phyloP scores from a whole-genome alignment of 768 basidiomycete genomes.

The Boletus eberwhitei region DNA sequence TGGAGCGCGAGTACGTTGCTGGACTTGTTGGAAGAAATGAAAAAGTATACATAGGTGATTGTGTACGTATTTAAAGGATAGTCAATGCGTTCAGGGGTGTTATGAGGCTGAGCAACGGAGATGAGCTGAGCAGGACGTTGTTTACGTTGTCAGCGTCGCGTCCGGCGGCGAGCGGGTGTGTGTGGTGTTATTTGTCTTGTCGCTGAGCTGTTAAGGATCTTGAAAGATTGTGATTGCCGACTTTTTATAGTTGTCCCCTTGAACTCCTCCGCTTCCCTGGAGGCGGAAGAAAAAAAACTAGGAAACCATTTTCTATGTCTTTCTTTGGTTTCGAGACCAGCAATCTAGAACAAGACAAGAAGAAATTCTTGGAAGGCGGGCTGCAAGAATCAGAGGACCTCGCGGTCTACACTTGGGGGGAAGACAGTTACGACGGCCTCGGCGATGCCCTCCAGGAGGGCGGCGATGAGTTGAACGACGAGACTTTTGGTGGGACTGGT shows the following conservation, averaged over 20 bases:
- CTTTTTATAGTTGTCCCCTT: constrained; percentile 6
- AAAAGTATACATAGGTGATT: constrained; percentile 13
- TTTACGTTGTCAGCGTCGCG: background rate
- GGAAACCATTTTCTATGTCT: constrained; percentile 49
- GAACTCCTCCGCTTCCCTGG: constrained; percentile 14
- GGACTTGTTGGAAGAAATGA: constrained; percentile 79
- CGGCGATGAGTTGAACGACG: constrained; percentile 92
- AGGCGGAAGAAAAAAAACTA: constrained; percentile 13
- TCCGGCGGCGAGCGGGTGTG: constrained; percentile 8
- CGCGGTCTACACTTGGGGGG: constrained; percentile 91
- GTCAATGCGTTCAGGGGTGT: background rate
- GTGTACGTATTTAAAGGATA: background rate
- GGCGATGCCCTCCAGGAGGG: constrained; percentile 86
- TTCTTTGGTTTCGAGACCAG: constrained; percentile 76
- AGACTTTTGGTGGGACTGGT: constrained; percentile 82
- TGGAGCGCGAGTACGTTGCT: constrained; percentile 94
- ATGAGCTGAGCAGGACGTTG: background rate
- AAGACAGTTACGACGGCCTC: constrained; percentile 85
- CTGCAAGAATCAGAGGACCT: constrained; percentile 71
- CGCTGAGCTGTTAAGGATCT: constrained; percentile 2
- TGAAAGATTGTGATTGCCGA: constrained; percentile 18
- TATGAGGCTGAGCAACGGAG: background rate
- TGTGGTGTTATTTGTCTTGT: constrained; percentile 25
- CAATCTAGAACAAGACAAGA: constrained; percentile 63
- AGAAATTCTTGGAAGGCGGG: constrained; percentile 47